Evolutionary conservation across 2,329 filamentous ascomycete species (phyloP), one percentile per base, ranked within the genome.

Genomic region (Exophiala calicioides): DNA sequence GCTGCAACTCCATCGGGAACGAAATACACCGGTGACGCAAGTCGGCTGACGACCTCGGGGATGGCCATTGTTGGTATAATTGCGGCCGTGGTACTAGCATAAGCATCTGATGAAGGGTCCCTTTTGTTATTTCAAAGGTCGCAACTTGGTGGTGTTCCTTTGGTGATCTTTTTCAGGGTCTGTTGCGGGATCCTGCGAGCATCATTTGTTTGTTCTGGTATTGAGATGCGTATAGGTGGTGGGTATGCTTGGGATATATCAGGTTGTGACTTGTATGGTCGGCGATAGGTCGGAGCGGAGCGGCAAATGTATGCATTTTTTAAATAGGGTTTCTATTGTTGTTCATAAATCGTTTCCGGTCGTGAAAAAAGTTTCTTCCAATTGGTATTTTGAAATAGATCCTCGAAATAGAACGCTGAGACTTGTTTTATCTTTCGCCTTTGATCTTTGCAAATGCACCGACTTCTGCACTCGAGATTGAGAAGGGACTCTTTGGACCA

Each of bases 401-500:
- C 36, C 7, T 7, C 24, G 12, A 12, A 33, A 33, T 33, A 15
- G 10, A 32, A 19, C 16, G 32, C 12, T 15, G 7, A 9, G 20
- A 16, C 18, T 1, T 19, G 12, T 15, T 32, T 53, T 35, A 55
- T 34, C 50, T 49, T 41, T 48, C 44, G 31, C 53, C 57, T 41
- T 58, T 58, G 35, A 52, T 53, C 44, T 48, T 56, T 8, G 50
- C 54, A 58, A 62, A 45, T 43, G 60, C 53, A 54, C 57, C 30
- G 62, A 48, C 47, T 52, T 74, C 71, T 32, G 64, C 59, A n/a
- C 65, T 64, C 21, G 70, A 67, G 63, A 84, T 80, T 3, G 78
- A 80, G 62, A 95, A 96, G 0, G 89, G 90, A 62, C 87, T 90
- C 58, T 83, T 87, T 42, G 83, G 82, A 75, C 93, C 89, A 58